These are phyloP conservation scores for Panicum virgatum DNA, from an alignment of 202 grass and related monocot genomes.

Conservation along the genomic window DNA sequence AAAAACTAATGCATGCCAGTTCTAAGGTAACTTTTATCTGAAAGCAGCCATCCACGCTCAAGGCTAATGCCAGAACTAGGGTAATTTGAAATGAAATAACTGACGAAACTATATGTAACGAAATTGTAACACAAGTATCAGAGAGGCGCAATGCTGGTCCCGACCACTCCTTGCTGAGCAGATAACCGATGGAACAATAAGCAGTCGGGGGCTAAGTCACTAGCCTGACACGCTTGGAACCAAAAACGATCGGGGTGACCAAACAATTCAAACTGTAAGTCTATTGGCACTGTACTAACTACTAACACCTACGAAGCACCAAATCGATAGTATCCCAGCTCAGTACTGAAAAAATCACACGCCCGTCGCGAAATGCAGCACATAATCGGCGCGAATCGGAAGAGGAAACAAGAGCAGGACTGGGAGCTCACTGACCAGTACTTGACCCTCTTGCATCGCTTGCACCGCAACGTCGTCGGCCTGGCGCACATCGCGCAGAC, in stretches of 20 bases:
- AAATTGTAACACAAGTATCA: not conserved
- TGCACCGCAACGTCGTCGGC: conserved; percentile 63
- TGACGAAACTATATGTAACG: not conserved
- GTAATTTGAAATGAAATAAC: not conserved
- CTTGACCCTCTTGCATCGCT: conserved; percentile 80
- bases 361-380: conserved; percentile 2
- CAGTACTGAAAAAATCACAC: not conserved
- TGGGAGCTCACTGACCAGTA: conserved; percentile 67
- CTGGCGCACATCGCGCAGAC: conserved; percentile 63
- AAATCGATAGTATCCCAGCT: not conserved
- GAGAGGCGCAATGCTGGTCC: conserved; percentile 22
- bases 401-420: not conserved
- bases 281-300: not conserved
- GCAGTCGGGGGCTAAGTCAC: not conserved
- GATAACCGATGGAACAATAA: not conserved
- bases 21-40: conserved; percentile 14
- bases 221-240: not conserved
- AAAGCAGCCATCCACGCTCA: conserved; percentile 1
- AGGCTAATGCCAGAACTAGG: not conserved
- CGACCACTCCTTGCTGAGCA: not conserved
- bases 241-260: conserved; percentile 13
- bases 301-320: not conserved
- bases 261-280: not conserved
- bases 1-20: not conserved
- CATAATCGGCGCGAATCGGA: conserved; percentile 22